Percentiles rank a stretch among this genome's conserved stretches.
phyloP scores from a whole-genome alignment of 768 basidiomycete species.

The Pulveroboletus sp. region DNA sequence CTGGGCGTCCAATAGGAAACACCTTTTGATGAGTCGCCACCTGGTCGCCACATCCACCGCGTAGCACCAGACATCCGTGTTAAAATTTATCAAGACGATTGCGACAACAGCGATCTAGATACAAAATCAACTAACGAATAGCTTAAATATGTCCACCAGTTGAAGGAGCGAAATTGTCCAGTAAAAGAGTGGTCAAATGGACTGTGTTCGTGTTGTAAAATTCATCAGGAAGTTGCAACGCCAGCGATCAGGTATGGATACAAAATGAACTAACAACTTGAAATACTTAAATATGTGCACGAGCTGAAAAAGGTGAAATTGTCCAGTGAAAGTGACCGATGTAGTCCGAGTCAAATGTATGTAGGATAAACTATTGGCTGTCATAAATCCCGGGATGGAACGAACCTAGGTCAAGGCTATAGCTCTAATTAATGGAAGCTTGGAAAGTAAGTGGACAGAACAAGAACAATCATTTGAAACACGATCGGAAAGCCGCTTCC shows the following conservation, averaged over 20 bases:
- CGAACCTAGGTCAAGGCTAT: slow-evolving; percentile 16
- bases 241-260: slow-evolving; percentile 14
- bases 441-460: slow-evolving; percentile 3
- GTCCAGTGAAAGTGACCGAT: not conserved
- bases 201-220: too few species aligned
- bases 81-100: not conserved
- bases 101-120: slow-evolving; percentile 12
- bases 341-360: too few species aligned
- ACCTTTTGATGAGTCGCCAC: too few species aligned
- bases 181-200: too few species aligned
- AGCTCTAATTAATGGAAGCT: slow-evolving; percentile 11
- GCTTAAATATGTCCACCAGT: not conserved
- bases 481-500: not conserved
- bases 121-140: slow-evolving; percentile 10
- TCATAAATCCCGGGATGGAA: not conserved
- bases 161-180: not conserved
- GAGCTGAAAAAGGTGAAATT: not conserved
- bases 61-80: not conserved
- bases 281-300: not conserved
- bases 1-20: not conserved
- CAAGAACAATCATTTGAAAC: not conserved
- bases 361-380: too few species aligned
- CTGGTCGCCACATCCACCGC: not conserved
- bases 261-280: slow-evolving; percentile 5
- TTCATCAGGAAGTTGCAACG: slow-evolving; percentile 1